phyloP scores from a whole-genome alignment of 2,329 filamentous ascomycete genomes.

The Diaporthe sp. region DNA sequence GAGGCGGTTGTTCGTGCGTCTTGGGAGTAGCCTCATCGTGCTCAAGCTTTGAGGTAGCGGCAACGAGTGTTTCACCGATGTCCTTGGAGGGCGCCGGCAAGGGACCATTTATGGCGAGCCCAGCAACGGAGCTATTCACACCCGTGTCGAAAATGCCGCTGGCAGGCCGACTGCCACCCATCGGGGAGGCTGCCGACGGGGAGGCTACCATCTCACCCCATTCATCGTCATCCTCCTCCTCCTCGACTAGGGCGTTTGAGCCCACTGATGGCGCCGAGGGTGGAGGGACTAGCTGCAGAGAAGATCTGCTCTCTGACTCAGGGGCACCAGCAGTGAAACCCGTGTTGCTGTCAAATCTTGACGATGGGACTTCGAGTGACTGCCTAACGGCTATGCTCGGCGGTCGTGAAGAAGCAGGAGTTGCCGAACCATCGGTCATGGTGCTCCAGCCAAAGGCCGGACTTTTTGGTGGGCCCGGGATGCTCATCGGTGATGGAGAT shows the following conservation, averaged over 20 bases:
- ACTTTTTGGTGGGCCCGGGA: constrained; percentile 29
- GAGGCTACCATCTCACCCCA: constrained; percentile 71
- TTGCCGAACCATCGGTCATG: constrained; percentile 23
- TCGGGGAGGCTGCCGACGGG: constrained; percentile 56
- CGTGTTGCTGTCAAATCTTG: not conserved
- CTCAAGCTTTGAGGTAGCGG: constrained; percentile 6
- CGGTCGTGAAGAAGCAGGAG: constrained; percentile 31
- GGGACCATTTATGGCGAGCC: not conserved
- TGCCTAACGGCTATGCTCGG: constrained; percentile 27
- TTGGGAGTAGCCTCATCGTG: not conserved
- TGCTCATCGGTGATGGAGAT: constrained; percentile 33
- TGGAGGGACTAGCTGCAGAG: constrained; percentile 20
- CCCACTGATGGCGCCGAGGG: constrained; percentile 6
- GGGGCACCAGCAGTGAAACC: not conserved
- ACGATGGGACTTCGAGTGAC: constrained; percentile 23
- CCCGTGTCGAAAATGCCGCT: constrained; percentile 26
- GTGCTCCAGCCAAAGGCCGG: constrained; percentile 33
- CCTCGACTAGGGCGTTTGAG: constrained; percentile 35
- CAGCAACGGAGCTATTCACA: constrained; percentile 1
- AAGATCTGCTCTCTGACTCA: constrained; percentile 24
- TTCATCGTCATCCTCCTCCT: constrained; percentile 65
- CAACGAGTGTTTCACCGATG: not conserved
- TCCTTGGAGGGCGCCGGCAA: not conserved
- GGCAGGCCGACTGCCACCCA: constrained; percentile 24
- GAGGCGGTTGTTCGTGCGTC: not conserved